Evolutionary conservation across 2,329 filamentous ascomycete genomes (phyloP).

Genomic region (Colletotrichum cuscutae): DNA sequence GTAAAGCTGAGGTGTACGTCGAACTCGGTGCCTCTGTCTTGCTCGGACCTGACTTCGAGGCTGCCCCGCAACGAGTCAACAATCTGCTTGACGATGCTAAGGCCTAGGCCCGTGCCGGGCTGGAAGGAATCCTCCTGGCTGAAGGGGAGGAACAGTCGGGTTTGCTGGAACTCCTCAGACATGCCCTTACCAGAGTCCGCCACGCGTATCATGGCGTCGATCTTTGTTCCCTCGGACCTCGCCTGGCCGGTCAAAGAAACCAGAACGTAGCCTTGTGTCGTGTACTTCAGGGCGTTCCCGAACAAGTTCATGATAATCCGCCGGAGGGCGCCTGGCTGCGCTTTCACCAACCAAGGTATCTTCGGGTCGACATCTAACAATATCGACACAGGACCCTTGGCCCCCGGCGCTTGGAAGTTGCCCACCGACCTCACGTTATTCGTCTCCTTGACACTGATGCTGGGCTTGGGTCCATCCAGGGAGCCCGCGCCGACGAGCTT

Average conservation of each 20-base stretch:
- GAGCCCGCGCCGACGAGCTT: constrained; percentile 7
- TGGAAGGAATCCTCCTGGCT: constrained; percentile 70
- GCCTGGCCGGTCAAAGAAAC: constrained; percentile 46
- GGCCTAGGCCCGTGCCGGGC: constrained; percentile 69
- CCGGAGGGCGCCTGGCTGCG: constrained; percentile 61
- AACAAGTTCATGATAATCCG: constrained; percentile 72
- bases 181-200: constrained; percentile 74
- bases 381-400: constrained; percentile 52
- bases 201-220: constrained; percentile 55
- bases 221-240: constrained; percentile 36
- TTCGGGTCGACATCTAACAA: constrained; percentile 60
- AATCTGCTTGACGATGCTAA: constrained; percentile 71
- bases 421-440: constrained; percentile 1
- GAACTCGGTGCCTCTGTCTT: constrained; percentile 65
- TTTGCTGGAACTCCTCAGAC: constrained; percentile 68
- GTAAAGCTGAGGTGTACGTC: constrained; percentile 57
- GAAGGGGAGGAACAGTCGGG: constrained; percentile 70
- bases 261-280: constrained; percentile 60
- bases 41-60: constrained; percentile 65
- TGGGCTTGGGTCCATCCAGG: constrained; percentile 29
- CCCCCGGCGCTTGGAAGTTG: constrained; percentile 35
- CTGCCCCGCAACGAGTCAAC: constrained; percentile 68
- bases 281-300: constrained; percentile 73
- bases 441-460: constrained; percentile 14
- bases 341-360: constrained; percentile 61